Base-by-base conservation (phyloP, 1,139 yeast species). In the Debaryomycetaceae sp. region DNA sequence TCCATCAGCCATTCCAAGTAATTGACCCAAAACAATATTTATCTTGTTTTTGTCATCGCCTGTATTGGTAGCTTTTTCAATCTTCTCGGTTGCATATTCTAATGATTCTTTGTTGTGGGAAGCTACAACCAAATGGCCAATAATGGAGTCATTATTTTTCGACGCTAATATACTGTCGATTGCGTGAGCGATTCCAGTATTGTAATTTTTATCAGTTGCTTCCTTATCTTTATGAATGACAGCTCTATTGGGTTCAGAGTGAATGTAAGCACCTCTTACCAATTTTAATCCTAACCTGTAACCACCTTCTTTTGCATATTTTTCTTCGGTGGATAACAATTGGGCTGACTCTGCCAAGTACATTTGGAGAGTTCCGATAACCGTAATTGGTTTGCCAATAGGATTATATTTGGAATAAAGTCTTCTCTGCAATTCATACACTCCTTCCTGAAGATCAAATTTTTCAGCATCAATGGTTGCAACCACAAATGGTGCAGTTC, bases 261-360 rank as follows among this genome's bases (percentile, higher is more conserved):
- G 97, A 47, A 91, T 80, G 67, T 92, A 92, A 6, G 98, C 98
- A 48, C 98, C 98, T 61, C 98, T 81, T n/a, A 92, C 98, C 41
- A 92, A 75, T 63, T 92, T 92, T 68, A 89, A 73, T 16, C 96
- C 98, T 46, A 89, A 67, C 56, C 86, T 78, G 63, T 89, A 91
- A 43, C 74, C 71, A 45, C 76, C 74, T 43, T 75, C 62, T 44
- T 65, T 54, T 11, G 98, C 96, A 45, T 81, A 69, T 46, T 71
- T 66, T 49, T 81, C 78, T 58, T 91, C 97, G 34, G 64, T 49
- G 30, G 78, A 64, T 48, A 91, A 69, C 51, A 86, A 75, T 22
- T 72, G 72, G 2, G 82, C 62, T 1, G 95, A 80, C 47, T 82
- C 87, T 39, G 81, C 78, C 56, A 92, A 73, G 64, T 92, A 92